Conservation (phyloP, 345 rosid genomes). For the Mangifera indica region DNA sequence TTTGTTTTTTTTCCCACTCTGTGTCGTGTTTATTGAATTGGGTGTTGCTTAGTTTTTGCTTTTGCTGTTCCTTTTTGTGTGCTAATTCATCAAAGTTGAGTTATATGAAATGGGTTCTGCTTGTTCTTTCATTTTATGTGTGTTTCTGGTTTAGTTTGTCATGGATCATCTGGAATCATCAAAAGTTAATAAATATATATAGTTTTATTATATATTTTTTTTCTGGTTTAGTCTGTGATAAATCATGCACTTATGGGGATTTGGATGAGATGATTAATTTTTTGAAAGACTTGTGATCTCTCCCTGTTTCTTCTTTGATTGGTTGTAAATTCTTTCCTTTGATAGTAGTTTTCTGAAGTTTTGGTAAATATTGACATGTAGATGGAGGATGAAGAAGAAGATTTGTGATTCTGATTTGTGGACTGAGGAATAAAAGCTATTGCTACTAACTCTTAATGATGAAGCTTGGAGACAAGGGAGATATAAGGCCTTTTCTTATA, state of each 20-base stretch:
- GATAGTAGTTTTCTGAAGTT: conserved; percentile 1
- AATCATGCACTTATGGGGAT: neutral
- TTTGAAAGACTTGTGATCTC: neutral
- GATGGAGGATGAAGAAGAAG: conserved; percentile 53
- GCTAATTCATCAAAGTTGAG: neutral
- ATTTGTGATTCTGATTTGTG: neutral
- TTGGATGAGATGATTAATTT: neutral
- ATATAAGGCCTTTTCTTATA: conserved; percentile 50
- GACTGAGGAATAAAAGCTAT: conserved; percentile 4
- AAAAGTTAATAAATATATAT: too few species aligned
- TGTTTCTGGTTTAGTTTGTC: conserved; percentile 1
- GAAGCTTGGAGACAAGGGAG: conserved; percentile 46
- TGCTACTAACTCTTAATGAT: conserved; percentile 4
- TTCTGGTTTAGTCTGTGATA: conserved; percentile 4
- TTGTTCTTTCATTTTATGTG: neutral
- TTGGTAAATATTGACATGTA: conserved; percentile 22
- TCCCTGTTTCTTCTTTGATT: neutral
- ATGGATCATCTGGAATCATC: neutral
- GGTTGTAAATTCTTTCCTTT: neutral
- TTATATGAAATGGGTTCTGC: conserved; percentile 8
- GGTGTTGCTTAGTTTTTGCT: conserved; percentile 5
- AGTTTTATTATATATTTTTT: neutral
- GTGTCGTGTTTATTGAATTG: conserved; percentile 4
- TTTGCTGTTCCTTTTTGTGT: conserved; percentile 2
- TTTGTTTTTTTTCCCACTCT: neutral